Evolutionary conservation across 345 rosid species (phyloP).

Genomic region (Rhodamnia rubescens): DNA sequence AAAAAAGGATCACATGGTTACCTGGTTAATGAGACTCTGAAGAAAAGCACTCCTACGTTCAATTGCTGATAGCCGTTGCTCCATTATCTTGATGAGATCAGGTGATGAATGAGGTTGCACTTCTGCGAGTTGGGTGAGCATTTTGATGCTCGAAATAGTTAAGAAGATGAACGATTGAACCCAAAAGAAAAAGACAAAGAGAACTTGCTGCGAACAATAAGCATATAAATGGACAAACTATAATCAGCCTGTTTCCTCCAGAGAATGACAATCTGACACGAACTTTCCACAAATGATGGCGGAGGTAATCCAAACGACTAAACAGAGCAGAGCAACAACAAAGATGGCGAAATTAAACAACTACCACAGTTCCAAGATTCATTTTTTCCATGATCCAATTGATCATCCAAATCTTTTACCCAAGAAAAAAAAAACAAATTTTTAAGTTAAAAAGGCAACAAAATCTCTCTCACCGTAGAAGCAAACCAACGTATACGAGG

Average conservation of each 20-base stretch:
- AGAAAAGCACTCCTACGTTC: constrained; percentile 50
- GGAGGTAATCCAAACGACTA: neutral
- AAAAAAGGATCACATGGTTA: constrained; percentile 3
- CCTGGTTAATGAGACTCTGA: constrained; percentile 61
- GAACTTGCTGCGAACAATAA: neutral
- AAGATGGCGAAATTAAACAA: too few species aligned
- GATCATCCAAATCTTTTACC: neutral
- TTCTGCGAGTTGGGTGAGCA: constrained; percentile 20
- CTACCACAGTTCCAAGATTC: neutral
- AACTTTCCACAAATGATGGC: neutral
- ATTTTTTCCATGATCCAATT: neutral
- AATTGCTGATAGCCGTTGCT: constrained; percentile 53
- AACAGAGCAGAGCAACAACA: neutral
- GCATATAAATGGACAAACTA: neutral
- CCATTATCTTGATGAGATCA: constrained; percentile 73
- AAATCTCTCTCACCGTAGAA: neutral
- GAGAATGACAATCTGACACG: neutral
- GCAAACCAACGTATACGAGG: neutral
- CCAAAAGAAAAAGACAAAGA: neutral
- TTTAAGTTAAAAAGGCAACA: neutral
- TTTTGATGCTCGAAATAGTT: neutral
- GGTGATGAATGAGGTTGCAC: constrained; percentile 43
- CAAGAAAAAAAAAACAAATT: neutral
- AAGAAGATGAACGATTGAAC: neutral
- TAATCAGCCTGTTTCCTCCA: neutral